Conservation (phyloP, 2,329 filamentous ascomycete genomes). For the Trichophyton mentagrophytes region DNA sequence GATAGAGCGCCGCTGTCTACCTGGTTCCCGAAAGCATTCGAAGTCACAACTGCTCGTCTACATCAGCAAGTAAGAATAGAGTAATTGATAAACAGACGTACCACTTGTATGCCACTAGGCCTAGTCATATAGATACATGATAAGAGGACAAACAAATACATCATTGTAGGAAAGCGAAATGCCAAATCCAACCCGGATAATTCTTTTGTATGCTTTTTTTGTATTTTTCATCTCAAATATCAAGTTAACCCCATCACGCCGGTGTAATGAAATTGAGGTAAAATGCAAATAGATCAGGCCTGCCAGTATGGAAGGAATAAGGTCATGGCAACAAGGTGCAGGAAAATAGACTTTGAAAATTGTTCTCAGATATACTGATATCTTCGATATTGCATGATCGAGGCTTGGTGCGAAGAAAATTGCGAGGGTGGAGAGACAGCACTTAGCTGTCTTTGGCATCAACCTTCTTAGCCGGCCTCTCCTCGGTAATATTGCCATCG, state of each 20-base stretch:
- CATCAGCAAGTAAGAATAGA: background rate
- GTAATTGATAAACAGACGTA: background rate
- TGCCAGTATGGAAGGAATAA: background rate
- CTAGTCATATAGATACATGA: constrained; percentile 1
- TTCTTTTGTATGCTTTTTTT: constrained; percentile 1
- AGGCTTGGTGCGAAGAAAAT: background rate
- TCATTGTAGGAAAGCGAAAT: background rate
- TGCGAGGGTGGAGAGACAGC: background rate
- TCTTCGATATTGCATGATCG: background rate
- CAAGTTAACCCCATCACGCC: background rate
- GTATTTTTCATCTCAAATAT: background rate
- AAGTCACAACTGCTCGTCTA: constrained; percentile 6
- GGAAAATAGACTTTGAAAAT: background rate
- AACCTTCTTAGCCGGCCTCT: constrained; percentile 37
- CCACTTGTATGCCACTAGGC: constrained; percentile 3
- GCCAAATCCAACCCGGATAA: background rate
- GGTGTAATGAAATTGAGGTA: background rate
- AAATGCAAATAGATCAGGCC: background rate
- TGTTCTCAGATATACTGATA: background rate
- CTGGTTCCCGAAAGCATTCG: constrained; percentile 12
- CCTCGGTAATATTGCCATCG: constrained; percentile 19
- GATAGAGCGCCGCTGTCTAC: constrained; percentile 8
- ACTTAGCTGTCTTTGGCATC: constrained; percentile 32
- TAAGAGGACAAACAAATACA: background rate
- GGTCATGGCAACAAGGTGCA: background rate